These are phyloP conservation scores for Spizellomyces sp. DNA, from an alignment of 192 early-diverging fungal genomes.

Conservation along the genomic window DNA sequence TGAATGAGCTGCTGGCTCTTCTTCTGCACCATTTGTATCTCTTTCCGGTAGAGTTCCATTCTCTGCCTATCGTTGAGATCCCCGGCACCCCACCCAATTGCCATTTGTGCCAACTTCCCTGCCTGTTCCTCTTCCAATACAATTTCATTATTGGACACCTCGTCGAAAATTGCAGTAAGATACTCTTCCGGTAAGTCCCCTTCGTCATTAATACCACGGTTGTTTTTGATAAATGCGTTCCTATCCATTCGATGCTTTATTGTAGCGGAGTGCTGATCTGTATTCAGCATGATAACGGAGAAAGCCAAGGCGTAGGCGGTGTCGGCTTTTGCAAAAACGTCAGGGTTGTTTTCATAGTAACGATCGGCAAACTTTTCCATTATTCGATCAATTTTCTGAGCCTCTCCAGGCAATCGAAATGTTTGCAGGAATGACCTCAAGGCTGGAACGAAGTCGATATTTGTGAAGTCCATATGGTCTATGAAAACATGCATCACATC, in stretches of 20 bases:
- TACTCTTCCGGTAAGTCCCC: conserved; percentile 72
- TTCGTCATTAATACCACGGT: conserved; percentile 87
- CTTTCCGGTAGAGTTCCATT: conserved; percentile 56
- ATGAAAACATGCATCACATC: conserved; percentile 65
- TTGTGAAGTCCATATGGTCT: conserved; percentile 58
- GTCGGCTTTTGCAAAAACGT: conserved; percentile 62
- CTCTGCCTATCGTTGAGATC: conserved; percentile 48
- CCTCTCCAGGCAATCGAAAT: conserved; percentile 66
- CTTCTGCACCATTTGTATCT: conserved; percentile 57
- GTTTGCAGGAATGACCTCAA: conserved; percentile 59
- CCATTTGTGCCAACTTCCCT: conserved; percentile 53
- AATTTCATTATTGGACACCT: conserved; percentile 84
- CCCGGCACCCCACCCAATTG: conserved; percentile 53
- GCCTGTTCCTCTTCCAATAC: conserved; percentile 90
- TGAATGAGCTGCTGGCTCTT: conserved; percentile 53
- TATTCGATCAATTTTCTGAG: conserved; percentile 68
- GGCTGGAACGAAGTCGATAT: conserved; percentile 56
- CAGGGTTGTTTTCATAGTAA: conserved; percentile 64
- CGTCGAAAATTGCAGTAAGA: conserved; percentile 76
- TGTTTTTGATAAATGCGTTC: conserved; percentile 61
- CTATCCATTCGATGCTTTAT: conserved; percentile 67
- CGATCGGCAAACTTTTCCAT: conserved; percentile 73
- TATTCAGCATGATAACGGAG: conserved; percentile 70
- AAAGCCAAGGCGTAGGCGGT: conserved; percentile 65
- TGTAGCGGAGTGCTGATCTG: conserved; percentile 58